These are phyloP conservation scores for Sclerotinia minor DNA, from an alignment of 2,329 filamentous ascomycete species.

Conservation along the genomic window DNA sequence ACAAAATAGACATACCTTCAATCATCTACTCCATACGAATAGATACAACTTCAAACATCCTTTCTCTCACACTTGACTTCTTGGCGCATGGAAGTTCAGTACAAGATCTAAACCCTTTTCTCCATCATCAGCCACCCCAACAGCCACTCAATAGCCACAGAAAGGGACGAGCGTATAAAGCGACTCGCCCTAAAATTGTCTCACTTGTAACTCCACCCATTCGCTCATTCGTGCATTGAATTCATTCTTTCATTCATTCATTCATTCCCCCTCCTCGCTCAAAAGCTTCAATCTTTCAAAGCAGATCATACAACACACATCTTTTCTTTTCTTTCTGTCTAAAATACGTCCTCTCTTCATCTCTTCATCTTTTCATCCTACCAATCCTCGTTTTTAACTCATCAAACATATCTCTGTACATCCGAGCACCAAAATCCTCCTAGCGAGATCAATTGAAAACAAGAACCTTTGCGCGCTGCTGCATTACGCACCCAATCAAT, in stretches of 20 bases:
- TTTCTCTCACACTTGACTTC: background rate
- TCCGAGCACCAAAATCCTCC: background rate
- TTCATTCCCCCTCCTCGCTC: background rate
- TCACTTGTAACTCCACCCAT: background rate
- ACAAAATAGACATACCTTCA: background rate
- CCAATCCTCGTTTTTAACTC: background rate
- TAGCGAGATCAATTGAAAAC: background rate
- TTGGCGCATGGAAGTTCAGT: background rate
- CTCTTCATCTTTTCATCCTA: no score
- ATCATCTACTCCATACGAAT: background rate
- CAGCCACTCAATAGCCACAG: background rate
- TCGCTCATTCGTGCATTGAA: background rate
- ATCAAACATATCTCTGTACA: background rate
- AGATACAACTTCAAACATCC: background rate
- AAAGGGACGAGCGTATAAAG: slow-evolving; percentile 1
- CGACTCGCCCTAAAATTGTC: slow-evolving; percentile 9
- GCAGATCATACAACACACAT: background rate
- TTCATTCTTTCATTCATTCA: background rate
- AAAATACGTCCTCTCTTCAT: background rate
- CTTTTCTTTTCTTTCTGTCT: background rate
- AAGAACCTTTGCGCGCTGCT: background rate
- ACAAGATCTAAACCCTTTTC: no score
- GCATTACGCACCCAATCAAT: background rate
- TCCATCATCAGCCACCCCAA: slow-evolving; percentile 4
- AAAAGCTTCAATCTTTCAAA: background rate